Base-by-base conservation (phyloP, 306 rosid genomes). In the Quercus gilva region DNA sequence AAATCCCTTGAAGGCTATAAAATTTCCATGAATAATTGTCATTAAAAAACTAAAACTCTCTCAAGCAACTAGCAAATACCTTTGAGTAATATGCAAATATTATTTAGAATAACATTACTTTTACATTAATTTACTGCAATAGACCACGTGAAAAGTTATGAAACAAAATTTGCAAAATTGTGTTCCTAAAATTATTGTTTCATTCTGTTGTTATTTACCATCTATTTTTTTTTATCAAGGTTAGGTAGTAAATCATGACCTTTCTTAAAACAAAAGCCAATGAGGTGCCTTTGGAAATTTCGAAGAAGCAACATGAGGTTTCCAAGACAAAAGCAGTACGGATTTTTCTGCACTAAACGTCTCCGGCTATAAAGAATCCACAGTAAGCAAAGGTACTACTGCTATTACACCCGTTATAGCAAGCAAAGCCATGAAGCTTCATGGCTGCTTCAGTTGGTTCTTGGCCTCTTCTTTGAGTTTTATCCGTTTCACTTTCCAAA, bases 281-380 rank as follows among this genome's bases (percentile, higher is more conserved):
- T 8, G 37, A 20, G 60, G 5, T 11, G 74, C 59, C 79, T 52
- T 1, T 1, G 29, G 87, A 77, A 84, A 69, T 75, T 84, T 84
- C 82, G n/a, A 10, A 51, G 87, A 77, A 80, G 87, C 65, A 51
- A 26, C 79, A 8, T 5, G 15, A 76, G 23, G 4, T 61, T 45
- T 71, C 6, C 31, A 69, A 37, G 70, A 37, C 74, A 71, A 43
- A 49, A 20, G 57, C 2, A 51, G 57, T 25, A 14, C 13, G 56
- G 21, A 71, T 5, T 18, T 49, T 6, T 43, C 33, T 43, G 74
- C 28, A 5, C 20, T n/a, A 71, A 71, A 71, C n/a, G n/a, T 23
- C 55, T 71, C 37, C 74, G 0, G 75, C 15, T 51, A 12, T 20
- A 15, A 49, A 23, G 43, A 68, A 17, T 31, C 25, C 20, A 71